Evolutionary conservation across 768 basidiomycete species (phyloP).

Genomic region (Boletellus ananiceps): DNA sequence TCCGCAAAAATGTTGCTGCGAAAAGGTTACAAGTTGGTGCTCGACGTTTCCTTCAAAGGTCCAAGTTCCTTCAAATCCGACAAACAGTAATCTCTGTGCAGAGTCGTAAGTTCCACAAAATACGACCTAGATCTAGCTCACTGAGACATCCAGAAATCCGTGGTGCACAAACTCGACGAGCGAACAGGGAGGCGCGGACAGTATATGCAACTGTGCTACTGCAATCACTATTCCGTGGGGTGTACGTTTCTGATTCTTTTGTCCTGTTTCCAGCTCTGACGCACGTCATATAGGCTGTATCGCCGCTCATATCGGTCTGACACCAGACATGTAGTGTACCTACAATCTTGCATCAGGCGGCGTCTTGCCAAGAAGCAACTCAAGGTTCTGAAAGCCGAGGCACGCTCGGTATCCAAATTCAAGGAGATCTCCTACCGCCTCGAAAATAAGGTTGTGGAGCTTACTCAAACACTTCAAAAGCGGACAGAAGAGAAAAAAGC

Average conservation of each 20-base stretch:
- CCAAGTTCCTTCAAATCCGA: constrained; percentile 58
- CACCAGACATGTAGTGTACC: constrained; percentile 67
- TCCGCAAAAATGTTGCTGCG: constrained; percentile 73
- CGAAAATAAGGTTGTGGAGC: constrained; percentile 99
- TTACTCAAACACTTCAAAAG: constrained; percentile 89
- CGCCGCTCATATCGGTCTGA: constrained; percentile 55
- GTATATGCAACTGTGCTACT: constrained; percentile 62
- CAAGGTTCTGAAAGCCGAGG: constrained; percentile 79
- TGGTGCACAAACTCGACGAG: constrained; percentile 63
- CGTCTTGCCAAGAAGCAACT: constrained; percentile 84
- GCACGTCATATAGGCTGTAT: constrained; percentile 39
- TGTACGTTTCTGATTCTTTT: constrained; percentile 52
- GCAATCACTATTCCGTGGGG: constrained; percentile 83
- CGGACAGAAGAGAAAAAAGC: constrained; percentile 90
- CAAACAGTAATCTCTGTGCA: constrained; percentile 70
- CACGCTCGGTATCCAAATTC: constrained; percentile 95
- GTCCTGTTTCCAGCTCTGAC: constrained; percentile 3
- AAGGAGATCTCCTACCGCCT: constrained; percentile 97
- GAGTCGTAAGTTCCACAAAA: constrained; percentile 58
- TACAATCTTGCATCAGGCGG: constrained; percentile 91
- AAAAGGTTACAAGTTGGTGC: constrained; percentile 68
- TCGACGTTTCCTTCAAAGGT: constrained; percentile 71
- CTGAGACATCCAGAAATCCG: constrained; percentile 53
- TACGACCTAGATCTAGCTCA: not conserved
- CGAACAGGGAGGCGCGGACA: constrained; percentile 53